Base-by-base conservation (phyloP, 805 yeast species). In the Metschnikowia orientalis region DNA sequence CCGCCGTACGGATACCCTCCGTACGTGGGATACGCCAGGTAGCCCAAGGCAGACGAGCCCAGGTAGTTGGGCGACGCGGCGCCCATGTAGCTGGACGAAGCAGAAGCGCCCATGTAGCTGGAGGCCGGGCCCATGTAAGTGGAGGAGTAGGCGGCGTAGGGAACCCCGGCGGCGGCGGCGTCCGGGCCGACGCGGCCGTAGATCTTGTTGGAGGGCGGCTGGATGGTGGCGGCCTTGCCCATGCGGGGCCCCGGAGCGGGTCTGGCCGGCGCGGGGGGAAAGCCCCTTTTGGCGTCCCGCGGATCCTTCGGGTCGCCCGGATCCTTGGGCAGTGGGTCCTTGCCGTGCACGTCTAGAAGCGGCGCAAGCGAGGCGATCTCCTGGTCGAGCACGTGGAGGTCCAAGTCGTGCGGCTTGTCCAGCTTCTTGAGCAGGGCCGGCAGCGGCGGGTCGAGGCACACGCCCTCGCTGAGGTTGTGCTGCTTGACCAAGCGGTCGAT, bases 221-320 rank as follows among this genome's bases (percentile, higher is more conserved):
- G 71, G 12, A 66, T 64, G 12, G 68, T 55, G 12, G 71, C 71
- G 5, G 68, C 67, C 34, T 63, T 63, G 3, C 71, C 71, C 71
- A 66, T 65, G 33, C 67, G 47, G 7, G 70, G 69, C 6, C 47
- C 37, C 30, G 15, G 38, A 2, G 56, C 55, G 5, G 59, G 56
- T 27, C 56, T 59, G 1, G 65, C 65, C 59, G 56, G 57, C 2
- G 57, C 37, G 3, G 61, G 62, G 18, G 50, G 38, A 7, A 48
- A n/a, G n/a, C n/a, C n/a, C n/a, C n/a, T 21, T 32, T 10, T 53
- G 42, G 20, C 18, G 18, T 21, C 32, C 12, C 13, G 23, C 28
- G 24, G 24, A 9, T 11, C 12, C 18, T 3, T 11, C 22, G 22
- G 18, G 26, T 9, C 22, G 20, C 11, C 18, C 15, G n/a, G 12